These are phyloP conservation scores for Melampsora americana DNA, from an alignment of 1,284 basidiomycete genomes.

Conservation along the genomic window DNA sequence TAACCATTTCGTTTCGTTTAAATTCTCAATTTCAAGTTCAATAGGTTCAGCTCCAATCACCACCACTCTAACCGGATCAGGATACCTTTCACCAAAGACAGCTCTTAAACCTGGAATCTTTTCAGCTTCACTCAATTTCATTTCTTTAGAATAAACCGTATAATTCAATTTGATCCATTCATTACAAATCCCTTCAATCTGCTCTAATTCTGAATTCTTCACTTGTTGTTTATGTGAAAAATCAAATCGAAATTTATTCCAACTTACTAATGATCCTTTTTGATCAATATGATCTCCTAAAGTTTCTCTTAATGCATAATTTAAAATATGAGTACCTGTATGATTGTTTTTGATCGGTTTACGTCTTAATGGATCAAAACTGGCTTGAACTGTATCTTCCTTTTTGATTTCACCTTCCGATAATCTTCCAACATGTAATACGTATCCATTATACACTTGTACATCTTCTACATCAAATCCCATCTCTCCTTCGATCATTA, in stretches of 20 bases:
- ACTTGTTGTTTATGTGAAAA: constrained; percentile 94
- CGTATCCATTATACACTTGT: constrained; percentile 79
- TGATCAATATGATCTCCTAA: constrained; percentile 97
- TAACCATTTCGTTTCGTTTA: constrained; percentile 85
- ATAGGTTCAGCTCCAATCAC: constrained; percentile 81
- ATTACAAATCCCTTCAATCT: constrained; percentile 78
- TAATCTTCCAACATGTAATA: constrained; percentile 81
- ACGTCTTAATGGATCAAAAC: constrained; percentile 78
- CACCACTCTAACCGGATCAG: constrained; percentile 94
- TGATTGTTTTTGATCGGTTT: constrained; percentile 97
- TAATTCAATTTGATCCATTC: constrained; percentile 90
- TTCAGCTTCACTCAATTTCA: constrained; percentile 74
- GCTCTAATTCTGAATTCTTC: constrained; percentile 66
- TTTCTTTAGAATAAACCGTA: constrained; percentile 80
- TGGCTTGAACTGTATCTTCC: constrained; percentile 67
- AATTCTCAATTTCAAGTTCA: constrained; percentile 71
- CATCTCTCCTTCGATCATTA: constrained; percentile 75
- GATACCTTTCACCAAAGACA: constrained; percentile 96
- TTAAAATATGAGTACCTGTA: constrained; percentile 97
- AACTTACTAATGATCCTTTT: constrained; percentile 94
- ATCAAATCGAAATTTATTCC: constrained; percentile 92
- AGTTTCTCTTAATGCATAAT: constrained; percentile 84
- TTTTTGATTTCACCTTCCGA: constrained; percentile 65
- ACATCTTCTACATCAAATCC: constrained; percentile 93
- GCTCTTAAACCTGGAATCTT: constrained; percentile 90